Percentiles rank a stretch among this genome's conserved stretches.
These are phyloP conservation scores for Calonectria ilicicola DNA, from an alignment of 2,329 filamentous ascomycete species.

Conservation along the genomic window DNA sequence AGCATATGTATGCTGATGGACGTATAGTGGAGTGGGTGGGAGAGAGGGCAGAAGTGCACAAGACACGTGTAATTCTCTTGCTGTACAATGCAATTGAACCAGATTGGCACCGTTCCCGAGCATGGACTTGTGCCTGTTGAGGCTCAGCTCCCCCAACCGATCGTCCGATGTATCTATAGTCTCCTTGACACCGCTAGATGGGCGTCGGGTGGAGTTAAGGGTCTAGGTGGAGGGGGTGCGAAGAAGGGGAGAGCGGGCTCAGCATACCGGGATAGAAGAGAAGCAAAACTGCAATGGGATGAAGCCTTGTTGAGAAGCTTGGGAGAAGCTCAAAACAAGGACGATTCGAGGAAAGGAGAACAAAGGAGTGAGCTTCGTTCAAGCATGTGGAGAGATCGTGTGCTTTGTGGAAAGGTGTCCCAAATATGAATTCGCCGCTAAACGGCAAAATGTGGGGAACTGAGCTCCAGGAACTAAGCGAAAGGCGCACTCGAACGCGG, in stretches of 20 bases:
- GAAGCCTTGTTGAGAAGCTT: constrained; percentile 37
- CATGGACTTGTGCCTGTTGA: constrained; percentile 11
- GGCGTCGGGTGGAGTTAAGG: constrained; percentile 2
- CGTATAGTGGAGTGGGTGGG: background rate
- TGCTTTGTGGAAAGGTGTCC: constrained; percentile 52
- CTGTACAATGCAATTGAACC: background rate
- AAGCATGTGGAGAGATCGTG: constrained; percentile 43
- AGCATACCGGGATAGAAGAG: constrained; percentile 38
- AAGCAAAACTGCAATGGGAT: constrained; percentile 16
- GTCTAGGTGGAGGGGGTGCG: background rate
- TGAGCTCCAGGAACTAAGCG: constrained; percentile 33
- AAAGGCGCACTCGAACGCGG: constrained; percentile 34
- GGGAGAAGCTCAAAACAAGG: constrained; percentile 35
- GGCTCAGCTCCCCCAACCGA: constrained; percentile 24
- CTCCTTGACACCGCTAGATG: constrained; percentile 35
- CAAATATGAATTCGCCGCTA: constrained; percentile 41
- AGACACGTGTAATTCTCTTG: background rate
- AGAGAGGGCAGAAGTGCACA: background rate
- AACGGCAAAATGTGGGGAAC: constrained; percentile 41
- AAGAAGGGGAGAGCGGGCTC: background rate
- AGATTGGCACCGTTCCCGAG: background rate
- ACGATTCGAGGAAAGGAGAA: constrained; percentile 19
- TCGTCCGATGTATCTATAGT: background rate
- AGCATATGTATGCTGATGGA: background rate
- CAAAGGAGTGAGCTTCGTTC: constrained; percentile 35